Evolutionary conservation across 352 stramenopile genomes (phyloP).

Genomic region (Plasmopara muralis): DNA sequence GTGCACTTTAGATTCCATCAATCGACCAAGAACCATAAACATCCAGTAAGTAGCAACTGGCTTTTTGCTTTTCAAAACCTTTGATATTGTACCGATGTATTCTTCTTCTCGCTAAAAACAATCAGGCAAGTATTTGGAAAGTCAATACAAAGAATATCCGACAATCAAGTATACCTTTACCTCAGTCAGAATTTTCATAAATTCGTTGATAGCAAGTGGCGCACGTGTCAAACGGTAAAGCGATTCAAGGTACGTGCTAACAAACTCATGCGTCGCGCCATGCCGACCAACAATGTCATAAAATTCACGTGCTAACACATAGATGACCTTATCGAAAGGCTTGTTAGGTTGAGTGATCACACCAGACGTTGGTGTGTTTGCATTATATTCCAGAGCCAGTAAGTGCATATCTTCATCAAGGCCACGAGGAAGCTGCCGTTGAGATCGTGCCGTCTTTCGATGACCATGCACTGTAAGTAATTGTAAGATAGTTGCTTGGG

Average conservation of each 20-base stretch:
- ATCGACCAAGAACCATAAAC: conserved; percentile 52
- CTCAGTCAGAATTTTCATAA: conserved; percentile 69
- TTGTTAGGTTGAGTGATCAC: conserved; percentile 71
- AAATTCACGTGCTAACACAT: conserved; percentile 59
- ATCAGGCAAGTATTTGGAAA: conserved; percentile 1
- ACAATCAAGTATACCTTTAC: conserved; percentile 19
- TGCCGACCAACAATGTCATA: conserved; percentile 58
- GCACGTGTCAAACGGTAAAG: conserved; percentile 64
- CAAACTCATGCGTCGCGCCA: conserved; percentile 53
- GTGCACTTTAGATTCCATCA: conserved; percentile 64
- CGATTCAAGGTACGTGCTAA: conserved; percentile 68
- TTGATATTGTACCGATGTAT: conserved; percentile 60
- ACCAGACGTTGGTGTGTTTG: conserved; percentile 66
- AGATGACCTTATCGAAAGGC: conserved; percentile 67
- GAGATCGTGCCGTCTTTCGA: conserved; percentile 53
- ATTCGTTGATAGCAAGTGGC: conserved; percentile 61
- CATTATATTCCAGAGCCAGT: conserved; percentile 69
- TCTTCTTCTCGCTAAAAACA: conserved; percentile 53
- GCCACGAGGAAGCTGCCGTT: conserved; percentile 55
- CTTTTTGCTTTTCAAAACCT: conserved; percentile 48
- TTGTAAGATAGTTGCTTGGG: conserved; percentile 58
- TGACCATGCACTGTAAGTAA: conserved; percentile 48
- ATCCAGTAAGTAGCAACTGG: conserved; percentile 70
- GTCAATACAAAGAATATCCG: neutral
- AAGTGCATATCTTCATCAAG: conserved; percentile 73